Percentiles rank a stretch among this genome's conserved stretches.
phyloP scores from a whole-genome alignment of 352 stramenopile species.

The Blastocystis hominis region DNA sequence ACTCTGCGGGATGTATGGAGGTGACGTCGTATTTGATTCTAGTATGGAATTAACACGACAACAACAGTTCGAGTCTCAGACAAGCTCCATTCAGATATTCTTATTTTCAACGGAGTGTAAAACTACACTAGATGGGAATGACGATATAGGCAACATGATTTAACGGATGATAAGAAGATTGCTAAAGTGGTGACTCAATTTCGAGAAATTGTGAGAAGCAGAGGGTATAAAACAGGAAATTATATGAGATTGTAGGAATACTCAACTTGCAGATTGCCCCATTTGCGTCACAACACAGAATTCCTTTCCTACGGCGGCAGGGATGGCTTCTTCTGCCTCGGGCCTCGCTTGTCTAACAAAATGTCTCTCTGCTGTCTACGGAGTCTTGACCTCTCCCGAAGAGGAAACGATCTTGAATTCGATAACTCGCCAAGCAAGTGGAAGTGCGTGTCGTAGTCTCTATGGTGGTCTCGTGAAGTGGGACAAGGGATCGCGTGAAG shows the following conservation, averaged over 20 bases:
- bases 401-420: conserved; percentile 64
- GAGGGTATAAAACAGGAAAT: not conserved
- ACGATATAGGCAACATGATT: conserved; percentile 65
- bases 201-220: conserved; percentile 63
- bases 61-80: conserved; percentile 76
- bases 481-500: conserved; percentile 72
- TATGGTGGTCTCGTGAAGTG: conserved; percentile 92
- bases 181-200: conserved; percentile 70
- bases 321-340: conserved; percentile 87
- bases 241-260: not conserved
- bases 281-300: conserved; percentile 89
- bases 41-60: conserved; percentile 82
- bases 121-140: not conserved
- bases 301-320: conserved; percentile 92
- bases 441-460: conserved; percentile 84
- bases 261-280: conserved; percentile 63
- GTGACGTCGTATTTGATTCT: conserved; percentile 28
- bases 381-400: not conserved
- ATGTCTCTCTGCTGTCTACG: not conserved
- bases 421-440: conserved; percentile 85
- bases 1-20: conserved; percentile 72
- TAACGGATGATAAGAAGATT: conserved; percentile 50
- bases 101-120: conserved; percentile 85
- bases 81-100: conserved; percentile 72
- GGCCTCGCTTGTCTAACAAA: conserved; percentile 80